These are phyloP conservation scores for Typha latifolia DNA, from an alignment of 176 grass and related monocot species.

Conservation along the genomic window DNA sequence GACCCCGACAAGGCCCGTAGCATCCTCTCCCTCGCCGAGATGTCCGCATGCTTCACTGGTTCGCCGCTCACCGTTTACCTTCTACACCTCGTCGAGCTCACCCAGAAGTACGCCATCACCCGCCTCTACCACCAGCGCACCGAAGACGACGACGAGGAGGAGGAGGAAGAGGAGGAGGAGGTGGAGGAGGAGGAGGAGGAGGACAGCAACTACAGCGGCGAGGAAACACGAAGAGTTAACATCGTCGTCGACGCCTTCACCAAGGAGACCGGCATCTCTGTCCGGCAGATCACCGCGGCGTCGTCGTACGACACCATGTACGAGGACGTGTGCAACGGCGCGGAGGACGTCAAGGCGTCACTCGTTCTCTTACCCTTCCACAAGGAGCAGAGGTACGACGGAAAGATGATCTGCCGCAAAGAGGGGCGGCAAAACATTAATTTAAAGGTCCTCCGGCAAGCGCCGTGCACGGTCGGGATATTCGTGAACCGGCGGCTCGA, in stretches of 20 bases:
- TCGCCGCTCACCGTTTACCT: slow-evolving; percentile 9
- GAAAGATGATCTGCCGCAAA: slow-evolving; percentile 42
- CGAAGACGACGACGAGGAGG: neutral
- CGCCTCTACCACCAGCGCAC: slow-evolving; percentile 32
- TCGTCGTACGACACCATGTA: slow-evolving; percentile 50
- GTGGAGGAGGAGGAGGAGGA: neutral
- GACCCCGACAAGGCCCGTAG: neutral
- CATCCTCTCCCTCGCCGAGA: neutral
- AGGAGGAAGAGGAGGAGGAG: neutral
- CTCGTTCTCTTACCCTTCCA: slow-evolving; percentile 56
- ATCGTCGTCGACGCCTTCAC: slow-evolving; percentile 28
- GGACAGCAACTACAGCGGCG: neutral
- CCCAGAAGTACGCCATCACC: slow-evolving; percentile 48
- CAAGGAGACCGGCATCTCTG: slow-evolving; percentile 11
- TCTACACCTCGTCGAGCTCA: slow-evolving; percentile 56
- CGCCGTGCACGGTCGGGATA: slow-evolving; percentile 60
- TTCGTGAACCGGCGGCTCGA: slow-evolving; percentile 42
- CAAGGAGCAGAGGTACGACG: slow-evolving; percentile 56
- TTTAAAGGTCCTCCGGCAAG: slow-evolving; percentile 26
- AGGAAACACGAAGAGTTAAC: neutral
- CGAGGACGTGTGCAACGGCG: slow-evolving; percentile 43
- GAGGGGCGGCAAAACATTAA: slow-evolving; percentile 37
- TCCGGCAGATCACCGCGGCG: slow-evolving; percentile 38
- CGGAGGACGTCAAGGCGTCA: slow-evolving; percentile 44
- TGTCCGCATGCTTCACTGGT: neutral